These are phyloP conservation scores for Linderniella brevidens DNA, from an alignment of 257 asterid genomes.

Conservation along the genomic window DNA sequence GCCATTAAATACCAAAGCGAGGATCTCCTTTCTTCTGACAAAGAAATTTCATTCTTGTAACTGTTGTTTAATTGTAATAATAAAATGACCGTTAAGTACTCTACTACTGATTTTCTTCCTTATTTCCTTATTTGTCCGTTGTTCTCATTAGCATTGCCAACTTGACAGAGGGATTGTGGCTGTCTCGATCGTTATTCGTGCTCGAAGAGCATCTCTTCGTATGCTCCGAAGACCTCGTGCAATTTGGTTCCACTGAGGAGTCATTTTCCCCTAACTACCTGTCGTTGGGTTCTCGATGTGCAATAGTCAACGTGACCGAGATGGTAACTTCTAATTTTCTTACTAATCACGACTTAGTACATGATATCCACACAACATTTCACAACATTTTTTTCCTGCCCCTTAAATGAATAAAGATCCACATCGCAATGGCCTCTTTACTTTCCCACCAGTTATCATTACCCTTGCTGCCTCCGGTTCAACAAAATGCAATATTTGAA, in stretches of 20 bases:
- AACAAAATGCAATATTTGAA: too few relatives aligned
- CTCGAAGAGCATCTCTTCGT: constrained; percentile 25
- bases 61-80: not conserved
- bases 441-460: too few relatives aligned
- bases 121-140: constrained; percentile 2
- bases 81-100: too few relatives aligned
- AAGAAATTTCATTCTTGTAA: too few relatives aligned
- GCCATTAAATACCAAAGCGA: too few relatives aligned
- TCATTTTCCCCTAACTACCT: constrained; percentile 18
- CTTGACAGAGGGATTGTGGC: constrained; percentile 24
- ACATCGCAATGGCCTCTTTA: not conserved
- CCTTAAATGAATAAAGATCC: not conserved
- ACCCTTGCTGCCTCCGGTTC: too few relatives aligned
- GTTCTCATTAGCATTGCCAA: constrained; percentile 1
- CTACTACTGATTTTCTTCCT: not conserved
- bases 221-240: constrained; percentile 29
- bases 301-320: constrained; percentile 22
- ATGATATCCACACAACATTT: too few relatives aligned
- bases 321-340: constrained; percentile 17
- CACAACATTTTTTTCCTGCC: constrained; percentile 1
- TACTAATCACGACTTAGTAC: not conserved
- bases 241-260: constrained; percentile 16
- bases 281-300: constrained; percentile 20
- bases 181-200: constrained; percentile 28
- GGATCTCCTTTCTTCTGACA: too few relatives aligned